Base-by-base conservation (phyloP, 2,329 filamentous ascomycete genomes). In the Phialophora tarda region DNA sequence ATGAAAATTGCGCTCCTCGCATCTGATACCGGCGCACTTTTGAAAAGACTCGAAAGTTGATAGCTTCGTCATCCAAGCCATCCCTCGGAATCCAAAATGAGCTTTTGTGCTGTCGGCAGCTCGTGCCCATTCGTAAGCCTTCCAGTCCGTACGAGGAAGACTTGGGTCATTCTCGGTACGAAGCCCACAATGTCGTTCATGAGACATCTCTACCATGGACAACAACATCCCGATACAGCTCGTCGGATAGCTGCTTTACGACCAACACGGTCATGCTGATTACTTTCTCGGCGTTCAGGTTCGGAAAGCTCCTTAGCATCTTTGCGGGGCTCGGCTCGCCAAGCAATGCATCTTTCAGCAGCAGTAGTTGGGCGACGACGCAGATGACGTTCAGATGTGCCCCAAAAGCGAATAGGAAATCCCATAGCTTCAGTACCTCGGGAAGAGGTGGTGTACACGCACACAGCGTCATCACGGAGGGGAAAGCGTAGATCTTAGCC, bases 391-490 rank as follows among this genome's bases (percentile, higher is more conserved):
- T 99, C 68, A 99, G 79, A 77, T 99, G 95, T 41, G 93, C 89
- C 0, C 95, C 95, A 73, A 97, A 99, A 0, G 95, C 94, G 75
- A 99, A 96, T 24, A 99, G 80, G 73, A 99, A 99, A 77, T 99
- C 95, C 95, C 95, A 99, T 1, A 99, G 84, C 69, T 91, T 87
- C 63, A 99, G 80, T 0, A 99, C 95, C 79, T 99, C 94, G 0
- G 94, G 94, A 62, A 99, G 79, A 2, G 95, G 95, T 17, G 95
- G 95, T 17, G 95, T 99, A 78, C 95, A 98, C 28, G 95, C 95
- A 75, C 93, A 97, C 59, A 99, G 85, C 0, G 95, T 99, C 70
- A 98, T 82, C 0, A 99, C 95, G 1, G 92, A 96, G 1, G 95
- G 92, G 74, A 99, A 99, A 2, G 94, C 95, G 77, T 98, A 99